Base-by-base conservation (phyloP, 208 protist species). In the Leishmania lainsoni region DNA sequence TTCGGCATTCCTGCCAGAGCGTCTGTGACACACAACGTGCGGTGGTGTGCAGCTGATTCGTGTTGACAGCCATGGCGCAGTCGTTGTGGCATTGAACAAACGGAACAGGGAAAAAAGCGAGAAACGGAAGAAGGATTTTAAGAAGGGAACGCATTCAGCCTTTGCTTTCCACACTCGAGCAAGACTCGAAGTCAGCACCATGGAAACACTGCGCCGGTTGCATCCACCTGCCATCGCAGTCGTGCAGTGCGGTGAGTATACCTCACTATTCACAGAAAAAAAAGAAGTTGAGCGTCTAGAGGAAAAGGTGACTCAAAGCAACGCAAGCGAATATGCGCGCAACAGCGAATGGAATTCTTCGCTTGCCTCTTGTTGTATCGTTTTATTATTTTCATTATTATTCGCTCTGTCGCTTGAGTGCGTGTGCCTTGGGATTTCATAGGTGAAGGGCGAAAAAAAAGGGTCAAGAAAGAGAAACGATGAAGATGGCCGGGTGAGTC, bases 1-100 rank as follows among this genome's bases (percentile, higher is more conserved):
- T 85, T 81, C 3, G 86, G 72, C 88, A 94, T 91, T 52, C 72
- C 80, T 63, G 29, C 58, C 48, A 35, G 16, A 42, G 49, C 72
- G 49, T 61, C 51, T 76, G 52, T 58, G n/a, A 9, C 51, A 51
- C 22, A 29, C 45, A 10, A 54, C 16, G 42, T 51, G 69, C 45
- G 26, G n/a, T 54, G 17, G 26, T 51, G 48, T 73, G 69, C 10
- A 73, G 20, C 69, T 51, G 26, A 20, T 73, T 52, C 10, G 20
- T 51, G 26, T 73, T 16, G 54, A 14, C 16, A n/a, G 45, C 22
- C 39, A 6, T 51, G 10, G 17, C 66, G 39, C 9, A 52, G 8
- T 51, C 8, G 45, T 10, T 45, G n/a, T 20, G 69, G 45, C 45
- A 68, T 8, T 22, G 29, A 42, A 56, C 39, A 61, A 52, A 26